Evolutionary conservation across 177 flowering plant species (phyloP), one percentile per base, ranked within the genome.

Genomic region (Vitis hybrid): DNA sequence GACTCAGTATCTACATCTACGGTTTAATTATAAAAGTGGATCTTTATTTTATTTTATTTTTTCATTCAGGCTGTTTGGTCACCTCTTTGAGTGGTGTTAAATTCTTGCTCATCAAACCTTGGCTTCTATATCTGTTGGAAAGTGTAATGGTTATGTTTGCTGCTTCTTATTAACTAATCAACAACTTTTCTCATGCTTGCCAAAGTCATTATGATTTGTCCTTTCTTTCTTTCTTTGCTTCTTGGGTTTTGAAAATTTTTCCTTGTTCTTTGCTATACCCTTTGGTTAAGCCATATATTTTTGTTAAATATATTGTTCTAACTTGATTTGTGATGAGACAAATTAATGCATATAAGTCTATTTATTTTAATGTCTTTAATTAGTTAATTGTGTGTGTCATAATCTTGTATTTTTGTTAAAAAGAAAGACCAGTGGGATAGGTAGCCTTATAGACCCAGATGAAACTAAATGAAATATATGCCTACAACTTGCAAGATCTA

Each of bases 71-170:
- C 10, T 38, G 47, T 38, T 5, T 38, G 47, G 2, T 38, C 47
- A 5, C 47, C 47, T 38, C 47, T 5, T 38, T 38, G 47, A 38
- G 47, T 38, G 47, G 47, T 38, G 47, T 5, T 38, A 38, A 38
- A 38, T 38, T 38, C 47, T 38, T 38, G 47, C 47, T 5, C 47
- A 38, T 38, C 9, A n/a, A 56, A 4, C 57, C 49, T 61, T 53
- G 31, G 50, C 9, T 61, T 57, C 61, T 56, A 28, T 2, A 18
- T 55, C 24, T 38, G 54, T 67, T 59, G 31, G 59, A 24, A 53
- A 8, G 70, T 33, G n/a, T 28, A 73, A 60, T 66, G 65, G 67
- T 53, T 73, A 52, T 61, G 75, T 73, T 61, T 59, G 0, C 51
- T 73, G 53, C 52, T 0, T 38, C 57, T 66, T 17, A 1, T 59